These are phyloP conservation scores for Naganishia sp. DNA, from an alignment of 1,284 basidiomycete genomes.

Conservation along the genomic window DNA sequence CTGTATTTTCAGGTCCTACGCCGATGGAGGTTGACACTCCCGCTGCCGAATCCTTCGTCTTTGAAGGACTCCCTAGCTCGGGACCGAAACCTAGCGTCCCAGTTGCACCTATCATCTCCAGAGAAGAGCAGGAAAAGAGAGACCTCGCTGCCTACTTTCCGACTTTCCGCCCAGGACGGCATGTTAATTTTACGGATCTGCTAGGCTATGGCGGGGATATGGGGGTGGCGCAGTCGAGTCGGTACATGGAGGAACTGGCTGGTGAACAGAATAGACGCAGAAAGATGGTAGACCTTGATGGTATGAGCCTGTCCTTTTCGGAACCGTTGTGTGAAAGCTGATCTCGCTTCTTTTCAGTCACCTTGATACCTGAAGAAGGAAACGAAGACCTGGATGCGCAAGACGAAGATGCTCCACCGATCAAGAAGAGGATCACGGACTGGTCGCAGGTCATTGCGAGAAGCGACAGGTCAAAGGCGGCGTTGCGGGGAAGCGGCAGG, in stretches of 20 bases:
- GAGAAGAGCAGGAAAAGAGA: slow-evolving; percentile 7
- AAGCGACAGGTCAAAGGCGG: background rate
- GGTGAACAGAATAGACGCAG: slow-evolving; percentile 9
- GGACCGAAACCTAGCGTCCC: background rate
- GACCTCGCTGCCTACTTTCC: slow-evolving; percentile 20
- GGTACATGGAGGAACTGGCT: slow-evolving; percentile 7
- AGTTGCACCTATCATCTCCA: background rate
- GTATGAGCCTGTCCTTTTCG: background rate
- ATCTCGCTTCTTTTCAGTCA: slow-evolving; percentile 12
- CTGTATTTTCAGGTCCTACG: background rate
- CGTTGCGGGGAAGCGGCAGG: slow-evolving; percentile 2
- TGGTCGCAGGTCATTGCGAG: slow-evolving; percentile 16
- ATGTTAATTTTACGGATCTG: slow-evolving; percentile 16
- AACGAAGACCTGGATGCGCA: slow-evolving; percentile 9
- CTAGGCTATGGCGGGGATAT: slow-evolving; percentile 18
- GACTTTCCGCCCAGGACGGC: slow-evolving; percentile 3
- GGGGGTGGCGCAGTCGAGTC: background rate
- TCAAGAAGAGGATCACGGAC: slow-evolving; percentile 13
- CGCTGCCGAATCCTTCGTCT: background rate
- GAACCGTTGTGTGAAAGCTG: background rate
- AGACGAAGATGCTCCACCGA: slow-evolving; percentile 6
- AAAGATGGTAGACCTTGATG: slow-evolving; percentile 25
- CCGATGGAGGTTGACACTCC: slow-evolving; percentile 16
- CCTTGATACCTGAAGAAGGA: slow-evolving; percentile 20
- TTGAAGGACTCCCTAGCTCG: background rate